These are phyloP conservation scores for Saturnispora gosingensis DNA, from an alignment of 805 yeast genomes.

Conservation along the genomic window DNA sequence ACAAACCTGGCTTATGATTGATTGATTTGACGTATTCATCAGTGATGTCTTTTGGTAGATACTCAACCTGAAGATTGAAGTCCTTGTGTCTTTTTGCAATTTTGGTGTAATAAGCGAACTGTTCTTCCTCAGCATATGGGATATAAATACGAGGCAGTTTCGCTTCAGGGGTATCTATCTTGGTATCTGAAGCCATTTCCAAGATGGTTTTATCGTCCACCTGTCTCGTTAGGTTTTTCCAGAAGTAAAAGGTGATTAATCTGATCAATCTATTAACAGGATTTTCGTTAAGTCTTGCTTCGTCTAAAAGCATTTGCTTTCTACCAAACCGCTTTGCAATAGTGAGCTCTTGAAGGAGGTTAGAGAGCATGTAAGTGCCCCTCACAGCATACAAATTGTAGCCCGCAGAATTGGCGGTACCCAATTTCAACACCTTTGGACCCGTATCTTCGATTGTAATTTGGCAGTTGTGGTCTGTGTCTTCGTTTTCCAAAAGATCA, in stretches of 20 bases:
- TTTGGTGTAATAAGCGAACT: slow-evolving; percentile 54
- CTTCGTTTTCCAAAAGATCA: slow-evolving; percentile 65
- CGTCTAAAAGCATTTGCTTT: slow-evolving; percentile 70
- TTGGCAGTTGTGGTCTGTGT: slow-evolving; percentile 76
- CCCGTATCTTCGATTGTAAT: slow-evolving; percentile 81
- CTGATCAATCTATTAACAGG: slow-evolving; percentile 74
- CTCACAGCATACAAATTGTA: slow-evolving; percentile 61
- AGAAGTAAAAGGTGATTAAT: slow-evolving; percentile 65
- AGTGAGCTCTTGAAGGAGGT: slow-evolving; percentile 79
- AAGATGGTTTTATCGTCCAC: slow-evolving; percentile 54
- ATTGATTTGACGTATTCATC: slow-evolving; percentile 70
- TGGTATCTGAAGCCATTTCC: slow-evolving; percentile 69
- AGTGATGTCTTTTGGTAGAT: slow-evolving; percentile 65
- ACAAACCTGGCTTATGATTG: slow-evolving; percentile 75
- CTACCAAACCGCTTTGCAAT: slow-evolving; percentile 77
- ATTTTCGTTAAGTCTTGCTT: slow-evolving; percentile 73
- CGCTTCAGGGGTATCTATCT: slow-evolving; percentile 52
- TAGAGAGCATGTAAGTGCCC: slow-evolving; percentile 85
- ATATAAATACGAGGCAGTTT: slow-evolving; percentile 70
- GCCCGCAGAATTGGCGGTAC: slow-evolving; percentile 81
- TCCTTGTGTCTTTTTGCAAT: slow-evolving; percentile 49
- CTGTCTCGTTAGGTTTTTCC: slow-evolving; percentile 70
- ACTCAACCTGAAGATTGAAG: slow-evolving; percentile 59
- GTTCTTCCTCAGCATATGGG: slow-evolving; percentile 61
- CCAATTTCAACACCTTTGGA: slow-evolving; percentile 69